phyloP scores from a whole-genome alignment of 2,329 filamentous ascomycete genomes.

The Ophiognomonia clavigignenti-juglandacearum region DNA sequence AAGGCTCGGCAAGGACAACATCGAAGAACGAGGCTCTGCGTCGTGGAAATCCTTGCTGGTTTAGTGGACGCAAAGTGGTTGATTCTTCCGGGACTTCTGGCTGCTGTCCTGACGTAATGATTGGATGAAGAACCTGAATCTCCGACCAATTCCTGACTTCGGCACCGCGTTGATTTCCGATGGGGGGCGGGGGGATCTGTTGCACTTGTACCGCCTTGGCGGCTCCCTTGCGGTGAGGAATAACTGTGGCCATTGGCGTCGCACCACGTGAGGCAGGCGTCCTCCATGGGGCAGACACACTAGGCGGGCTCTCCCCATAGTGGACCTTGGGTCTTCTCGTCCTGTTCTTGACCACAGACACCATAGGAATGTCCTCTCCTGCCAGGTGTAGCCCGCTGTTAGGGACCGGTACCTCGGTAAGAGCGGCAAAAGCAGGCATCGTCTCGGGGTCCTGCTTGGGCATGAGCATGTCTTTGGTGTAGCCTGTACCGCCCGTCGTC shows the following conservation, averaged over 20 bases:
- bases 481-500: background rate
- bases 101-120: too few species aligned
- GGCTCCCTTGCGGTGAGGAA: too few species aligned
- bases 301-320: constrained; percentile 6
- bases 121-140: too few species aligned
- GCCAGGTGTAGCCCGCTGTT: background rate
- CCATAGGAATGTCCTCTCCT: constrained; percentile 35
- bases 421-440: background rate
- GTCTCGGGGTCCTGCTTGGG: background rate
- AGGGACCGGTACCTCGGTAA: constrained; percentile 17
- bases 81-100: too few species aligned
- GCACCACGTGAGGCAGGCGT: background rate
- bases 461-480: background rate
- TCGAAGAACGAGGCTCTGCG: background rate
- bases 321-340: constrained; percentile 43
- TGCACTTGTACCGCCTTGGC: too few species aligned
- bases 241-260: constrained; percentile 2
- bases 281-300: background rate
- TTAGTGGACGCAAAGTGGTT: background rate
- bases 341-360: constrained; percentile 45
- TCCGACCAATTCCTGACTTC: too few species aligned
- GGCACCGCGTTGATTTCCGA: too few species aligned
- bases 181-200: too few species aligned
- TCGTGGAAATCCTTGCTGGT: background rate
- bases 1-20: background rate